Conservation (phyloP, 2,329 filamentous ascomycete species). For the Colletotrichum ledebouriae region DNA sequence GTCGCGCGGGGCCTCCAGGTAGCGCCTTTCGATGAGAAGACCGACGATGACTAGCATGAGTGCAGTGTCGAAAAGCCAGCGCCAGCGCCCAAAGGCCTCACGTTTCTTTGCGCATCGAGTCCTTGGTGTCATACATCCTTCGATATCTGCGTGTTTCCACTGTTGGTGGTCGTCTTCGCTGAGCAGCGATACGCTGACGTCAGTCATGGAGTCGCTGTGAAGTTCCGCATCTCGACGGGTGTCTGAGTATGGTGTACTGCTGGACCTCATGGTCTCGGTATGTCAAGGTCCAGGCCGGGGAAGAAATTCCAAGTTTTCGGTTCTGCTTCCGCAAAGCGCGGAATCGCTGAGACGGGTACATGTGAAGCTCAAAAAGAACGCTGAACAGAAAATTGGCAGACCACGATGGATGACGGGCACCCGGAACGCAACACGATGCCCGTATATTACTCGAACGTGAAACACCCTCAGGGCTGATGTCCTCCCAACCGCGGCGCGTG, state of each 20-base stretch:
- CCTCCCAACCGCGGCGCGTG: slow-evolving; percentile 6
- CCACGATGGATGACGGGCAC: too few species aligned
- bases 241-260: slow-evolving; percentile 22
- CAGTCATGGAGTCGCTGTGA: slow-evolving; percentile 32
- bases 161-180: slow-evolving; percentile 24
- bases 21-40: slow-evolving; percentile 51
- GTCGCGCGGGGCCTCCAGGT: slow-evolving; percentile 34
- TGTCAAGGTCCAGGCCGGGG: too few species aligned
- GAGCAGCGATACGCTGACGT: slow-evolving; percentile 35
- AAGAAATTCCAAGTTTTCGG: too few species aligned
- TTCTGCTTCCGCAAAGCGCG: too few species aligned
- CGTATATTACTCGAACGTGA: slow-evolving; percentile 24
- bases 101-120: slow-evolving; percentile 13
- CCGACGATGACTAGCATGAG: slow-evolving; percentile 53
- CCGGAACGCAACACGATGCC: slow-evolving; percentile 3
- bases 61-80: slow-evolving; percentile 51
- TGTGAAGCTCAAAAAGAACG: not conserved
- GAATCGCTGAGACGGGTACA: too few species aligned
- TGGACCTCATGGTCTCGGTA: slow-evolving; percentile 12
- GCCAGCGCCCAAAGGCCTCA: slow-evolving; percentile 28
- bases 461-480: slow-evolving; percentile 26
- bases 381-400: too few species aligned
- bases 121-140: slow-evolving; percentile 6
- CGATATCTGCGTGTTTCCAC: slow-evolving; percentile 32
- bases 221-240: slow-evolving; percentile 4